Conservation (phyloP, 1,284 basidiomycete species). For the Cryptococcus wingfieldii region DNA sequence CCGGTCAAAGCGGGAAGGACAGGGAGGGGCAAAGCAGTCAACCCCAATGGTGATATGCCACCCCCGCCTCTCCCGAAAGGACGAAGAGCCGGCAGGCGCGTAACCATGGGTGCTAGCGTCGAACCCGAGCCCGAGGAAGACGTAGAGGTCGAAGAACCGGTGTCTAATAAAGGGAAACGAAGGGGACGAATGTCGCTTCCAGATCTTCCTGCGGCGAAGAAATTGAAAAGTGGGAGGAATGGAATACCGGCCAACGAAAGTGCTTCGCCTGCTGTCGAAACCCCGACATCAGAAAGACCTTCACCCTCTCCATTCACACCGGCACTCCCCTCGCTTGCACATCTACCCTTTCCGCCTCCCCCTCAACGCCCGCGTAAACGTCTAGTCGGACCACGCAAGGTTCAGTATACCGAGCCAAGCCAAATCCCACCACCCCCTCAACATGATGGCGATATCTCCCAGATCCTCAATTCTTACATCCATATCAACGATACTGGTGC, state of each 20-base stretch:
- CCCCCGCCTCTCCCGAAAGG: slow-evolving; percentile 24
- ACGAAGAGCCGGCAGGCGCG: slow-evolving; percentile 16
- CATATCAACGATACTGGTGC: slow-evolving; percentile 52
- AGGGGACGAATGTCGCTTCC: slow-evolving; percentile 24
- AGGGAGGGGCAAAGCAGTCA: slow-evolving; percentile 11
- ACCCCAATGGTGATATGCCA: slow-evolving; percentile 14
- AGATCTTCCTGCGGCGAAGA: slow-evolving; percentile 23
- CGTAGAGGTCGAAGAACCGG: slow-evolving; percentile 4
- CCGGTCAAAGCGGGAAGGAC: not conserved
- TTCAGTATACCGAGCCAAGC: slow-evolving; percentile 59
- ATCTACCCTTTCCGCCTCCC: slow-evolving; percentile 32
- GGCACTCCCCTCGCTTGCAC: slow-evolving; percentile 39
- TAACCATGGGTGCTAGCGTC: slow-evolving; percentile 17
- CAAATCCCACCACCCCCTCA: slow-evolving; percentile 60
- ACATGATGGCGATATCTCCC: slow-evolving; percentile 56
- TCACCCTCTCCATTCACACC: slow-evolving; percentile 22
- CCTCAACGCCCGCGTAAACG: slow-evolving; percentile 54
- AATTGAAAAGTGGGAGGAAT: slow-evolving; percentile 7
- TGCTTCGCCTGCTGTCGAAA: not conserved
- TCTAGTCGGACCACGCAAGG: slow-evolving; percentile 60
- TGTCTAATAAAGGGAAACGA: slow-evolving; percentile 30
- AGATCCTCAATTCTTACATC: slow-evolving; percentile 63
- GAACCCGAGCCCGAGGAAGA: not conserved
- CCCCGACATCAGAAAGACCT: not conserved
- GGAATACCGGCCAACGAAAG: not conserved